Evolutionary conservation across 2,329 filamentous ascomycete species (phyloP).

Genomic region (Kalmusia sp.): DNA sequence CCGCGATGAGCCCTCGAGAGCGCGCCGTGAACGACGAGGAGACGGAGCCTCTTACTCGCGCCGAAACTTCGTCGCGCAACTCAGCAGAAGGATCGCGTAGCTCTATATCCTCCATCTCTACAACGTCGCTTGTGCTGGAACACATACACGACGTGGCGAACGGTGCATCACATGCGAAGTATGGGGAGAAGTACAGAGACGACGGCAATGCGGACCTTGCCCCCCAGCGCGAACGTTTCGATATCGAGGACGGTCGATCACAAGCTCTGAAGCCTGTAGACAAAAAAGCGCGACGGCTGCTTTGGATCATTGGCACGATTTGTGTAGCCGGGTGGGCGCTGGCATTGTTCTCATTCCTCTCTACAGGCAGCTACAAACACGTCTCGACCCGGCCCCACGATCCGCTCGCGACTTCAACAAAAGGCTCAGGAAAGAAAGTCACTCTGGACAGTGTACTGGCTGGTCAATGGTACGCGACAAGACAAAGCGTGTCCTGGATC

Average conservation of each 20-base stretch:
- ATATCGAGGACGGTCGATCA: slow-evolving; percentile 59
- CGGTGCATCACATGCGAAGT: slow-evolving; percentile 33
- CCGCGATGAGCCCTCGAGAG: slow-evolving; percentile 41
- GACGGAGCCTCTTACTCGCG: slow-evolving; percentile 52
- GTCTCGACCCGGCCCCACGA: slow-evolving; percentile 70
- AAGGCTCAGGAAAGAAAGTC: slow-evolving; percentile 73
- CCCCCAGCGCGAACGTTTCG: slow-evolving; percentile 57
- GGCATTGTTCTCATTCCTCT: slow-evolving; percentile 72
- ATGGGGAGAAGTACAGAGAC: slow-evolving; percentile 47
- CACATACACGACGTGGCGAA: slow-evolving; percentile 67
- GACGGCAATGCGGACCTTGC: slow-evolving; percentile 50
- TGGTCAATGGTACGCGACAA: slow-evolving; percentile 70
- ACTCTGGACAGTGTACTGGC: slow-evolving; percentile 73
- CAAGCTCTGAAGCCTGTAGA: slow-evolving; percentile 64
- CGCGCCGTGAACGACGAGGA: slow-evolving; percentile 51
- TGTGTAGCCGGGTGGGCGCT: slow-evolving; percentile 73
- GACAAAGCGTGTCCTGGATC: slow-evolving; percentile 78
- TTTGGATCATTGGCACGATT: slow-evolving; percentile 67
- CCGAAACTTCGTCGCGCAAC: slow-evolving; percentile 35
- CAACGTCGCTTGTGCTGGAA: slow-evolving; percentile 82
- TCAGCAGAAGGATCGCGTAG: slow-evolving; percentile 51
- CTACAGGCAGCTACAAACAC: slow-evolving; percentile 70
- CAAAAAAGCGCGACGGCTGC: slow-evolving; percentile 66
- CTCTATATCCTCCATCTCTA: slow-evolving; percentile 80
- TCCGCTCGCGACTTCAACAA: slow-evolving; percentile 67